Evolutionary conservation across 2,329 filamentous ascomycete genomes (phyloP).

Genomic region (Chrysosporium queenslandicum): DNA sequence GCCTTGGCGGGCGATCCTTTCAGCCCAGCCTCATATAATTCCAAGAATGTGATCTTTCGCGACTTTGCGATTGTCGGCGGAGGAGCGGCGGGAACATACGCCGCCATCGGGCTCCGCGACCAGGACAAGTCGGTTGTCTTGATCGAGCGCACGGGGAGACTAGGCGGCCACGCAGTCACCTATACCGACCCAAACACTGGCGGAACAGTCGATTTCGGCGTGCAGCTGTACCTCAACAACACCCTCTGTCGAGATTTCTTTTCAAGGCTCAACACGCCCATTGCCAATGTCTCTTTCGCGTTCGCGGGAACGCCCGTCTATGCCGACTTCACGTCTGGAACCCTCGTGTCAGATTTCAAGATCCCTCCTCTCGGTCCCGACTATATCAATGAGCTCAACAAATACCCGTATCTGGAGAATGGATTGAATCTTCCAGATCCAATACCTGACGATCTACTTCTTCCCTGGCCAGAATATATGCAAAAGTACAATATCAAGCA

Average conservation of each 20-base stretch:
- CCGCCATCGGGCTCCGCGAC: conserved; percentile 23
- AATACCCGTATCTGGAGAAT: conserved; percentile 21
- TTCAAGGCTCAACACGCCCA: conserved; percentile 18
- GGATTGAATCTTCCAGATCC: conserved; percentile 23
- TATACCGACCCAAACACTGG: conserved; percentile 17
- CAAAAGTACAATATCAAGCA: conserved; percentile 20
- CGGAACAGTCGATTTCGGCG: conserved; percentile 23
- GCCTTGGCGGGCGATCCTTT: neutral
- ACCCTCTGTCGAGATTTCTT: conserved; percentile 20
- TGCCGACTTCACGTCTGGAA: conserved; percentile 15
- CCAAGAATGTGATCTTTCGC: neutral
- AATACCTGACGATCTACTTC: conserved; percentile 24
- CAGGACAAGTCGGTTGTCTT: conserved; percentile 22
- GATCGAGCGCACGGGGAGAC: conserved; percentile 20
- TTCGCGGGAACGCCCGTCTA: neutral
- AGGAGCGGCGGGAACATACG: conserved; percentile 24
- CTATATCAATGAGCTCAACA: conserved; percentile 11
- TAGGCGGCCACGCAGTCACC: conserved; percentile 25
- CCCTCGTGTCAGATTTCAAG: neutral
- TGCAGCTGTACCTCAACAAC: conserved; percentile 21
- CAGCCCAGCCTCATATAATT: neutral
- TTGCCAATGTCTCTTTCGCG: neutral
- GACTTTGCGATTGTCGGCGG: conserved; percentile 27
- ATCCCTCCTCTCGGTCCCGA: neutral
- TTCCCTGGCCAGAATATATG: conserved; percentile 24